These are phyloP conservation scores for Endocalyx cinctus DNA, from an alignment of 2,329 filamentous ascomycete genomes.

Conservation along the genomic window DNA sequence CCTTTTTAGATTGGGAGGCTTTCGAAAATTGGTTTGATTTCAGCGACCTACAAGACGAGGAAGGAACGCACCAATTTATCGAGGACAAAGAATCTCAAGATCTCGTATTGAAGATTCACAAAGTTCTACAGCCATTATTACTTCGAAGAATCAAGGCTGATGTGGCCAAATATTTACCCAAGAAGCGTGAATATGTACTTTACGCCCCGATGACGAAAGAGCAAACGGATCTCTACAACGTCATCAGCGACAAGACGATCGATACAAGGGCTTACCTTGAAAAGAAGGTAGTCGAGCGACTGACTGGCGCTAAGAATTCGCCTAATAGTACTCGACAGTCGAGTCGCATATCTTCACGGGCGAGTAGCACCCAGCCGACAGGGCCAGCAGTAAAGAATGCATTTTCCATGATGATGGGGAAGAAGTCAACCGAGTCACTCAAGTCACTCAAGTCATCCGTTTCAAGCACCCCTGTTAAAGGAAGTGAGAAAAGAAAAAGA, in stretches of 20 bases:
- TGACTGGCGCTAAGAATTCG: slow-evolving; percentile 49
- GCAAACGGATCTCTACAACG: slow-evolving; percentile 84
- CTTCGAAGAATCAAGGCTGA: slow-evolving; percentile 87
- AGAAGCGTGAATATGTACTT: slow-evolving; percentile 93
- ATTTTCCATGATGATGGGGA: slow-evolving; percentile 52
- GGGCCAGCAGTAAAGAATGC: slow-evolving; percentile 35
- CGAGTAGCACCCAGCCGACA: slow-evolving; percentile 25
- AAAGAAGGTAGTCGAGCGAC: slow-evolving; percentile 65
- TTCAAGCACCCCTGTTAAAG: slow-evolving; percentile 13
- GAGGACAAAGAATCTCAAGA: slow-evolving; percentile 74
- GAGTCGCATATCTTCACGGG: slow-evolving; percentile 36
- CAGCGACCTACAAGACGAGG: slow-evolving; percentile 80
- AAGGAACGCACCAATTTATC: slow-evolving; percentile 72
- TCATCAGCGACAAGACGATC: slow-evolving; percentile 50
- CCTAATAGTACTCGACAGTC: slow-evolving; percentile 29
- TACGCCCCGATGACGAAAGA: slow-evolving; percentile 89
- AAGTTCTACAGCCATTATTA: slow-evolving; percentile 87
- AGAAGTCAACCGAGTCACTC: slow-evolving; percentile 21
- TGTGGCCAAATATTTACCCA: slow-evolving; percentile 85
- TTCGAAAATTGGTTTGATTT: slow-evolving; percentile 99
- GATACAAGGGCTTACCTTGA: slow-evolving; percentile 75
- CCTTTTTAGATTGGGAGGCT: slow-evolving; percentile 88
- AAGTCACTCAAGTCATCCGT: slow-evolving; percentile 16
- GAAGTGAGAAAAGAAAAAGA: slow-evolving; percentile 31
- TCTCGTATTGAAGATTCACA: slow-evolving; percentile 81